These are phyloP conservation scores for Kuraishia piskuri DNA, from an alignment of 805 yeast species.

Conservation along the genomic window DNA sequence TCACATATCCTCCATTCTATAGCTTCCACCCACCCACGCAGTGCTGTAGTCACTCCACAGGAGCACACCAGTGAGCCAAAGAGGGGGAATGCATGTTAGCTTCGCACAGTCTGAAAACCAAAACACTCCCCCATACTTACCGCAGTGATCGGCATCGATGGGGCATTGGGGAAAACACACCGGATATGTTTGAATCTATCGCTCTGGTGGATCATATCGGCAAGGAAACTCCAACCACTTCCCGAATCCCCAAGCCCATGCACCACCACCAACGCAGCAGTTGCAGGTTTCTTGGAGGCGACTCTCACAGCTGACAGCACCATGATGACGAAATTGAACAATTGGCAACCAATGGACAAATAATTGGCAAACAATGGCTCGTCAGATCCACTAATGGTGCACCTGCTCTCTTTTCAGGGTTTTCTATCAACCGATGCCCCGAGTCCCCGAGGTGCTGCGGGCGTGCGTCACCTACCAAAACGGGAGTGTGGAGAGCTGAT, in stretches of 20 bases:
- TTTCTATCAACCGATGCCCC: too few relatives aligned
- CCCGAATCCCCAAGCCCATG: conserved; percentile 95
- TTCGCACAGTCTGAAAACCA: too few relatives aligned
- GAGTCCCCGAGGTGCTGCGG: too few relatives aligned
- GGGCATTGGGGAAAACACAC: conserved; percentile 91
- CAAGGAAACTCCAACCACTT: conserved; percentile 79
- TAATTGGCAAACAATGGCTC: background rate
- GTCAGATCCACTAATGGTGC: background rate
- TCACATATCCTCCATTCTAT: conserved; percentile 46
- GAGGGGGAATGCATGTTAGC: too few relatives aligned
- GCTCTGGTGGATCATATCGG: conserved; percentile 45
- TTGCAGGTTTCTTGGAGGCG: conserved; percentile 32
- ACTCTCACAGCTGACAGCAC: conserved; percentile 24
- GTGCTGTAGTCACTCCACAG: too few relatives aligned
- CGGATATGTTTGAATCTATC: conserved; percentile 44
- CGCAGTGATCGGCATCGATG: conserved; percentile 56
- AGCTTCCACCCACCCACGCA: too few relatives aligned
- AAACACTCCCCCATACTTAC: conserved; percentile 12
- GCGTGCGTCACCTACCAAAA: too few relatives aligned
- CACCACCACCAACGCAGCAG: conserved; percentile 63
- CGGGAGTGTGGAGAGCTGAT: too few relatives aligned
- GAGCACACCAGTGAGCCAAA: too few relatives aligned
- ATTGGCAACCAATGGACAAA: too few relatives aligned
- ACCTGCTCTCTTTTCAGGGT: background rate
- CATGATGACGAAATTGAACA: too few relatives aligned